Percentiles rank a stretch among this genome's conserved stretches.
phyloP scores from a whole-genome alignment of 2,329 filamentous ascomycete genomes.

The Capronia epimyces region DNA sequence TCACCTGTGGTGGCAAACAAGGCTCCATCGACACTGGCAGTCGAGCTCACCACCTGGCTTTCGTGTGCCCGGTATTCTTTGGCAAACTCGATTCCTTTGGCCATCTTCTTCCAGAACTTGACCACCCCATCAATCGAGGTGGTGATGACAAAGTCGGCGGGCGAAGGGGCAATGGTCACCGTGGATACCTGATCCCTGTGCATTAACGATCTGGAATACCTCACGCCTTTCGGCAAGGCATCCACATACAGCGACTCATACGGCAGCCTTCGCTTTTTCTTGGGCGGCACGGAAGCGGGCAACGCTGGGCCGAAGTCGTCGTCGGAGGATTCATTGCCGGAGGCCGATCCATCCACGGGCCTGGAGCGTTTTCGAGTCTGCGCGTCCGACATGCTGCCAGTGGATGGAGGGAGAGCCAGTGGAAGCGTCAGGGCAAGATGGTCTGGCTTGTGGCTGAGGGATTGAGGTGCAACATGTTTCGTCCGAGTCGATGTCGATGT shows the following conservation, averaged over 20 bases:
- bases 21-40: constrained; percentile 79
- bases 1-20: constrained; percentile 84
- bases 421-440: not conserved
- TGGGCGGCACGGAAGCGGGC: constrained; percentile 69
- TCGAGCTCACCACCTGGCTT: constrained; percentile 77
- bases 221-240: constrained; percentile 71
- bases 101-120: constrained; percentile 98
- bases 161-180: constrained; percentile 71
- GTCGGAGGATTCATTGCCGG: constrained; percentile 58
- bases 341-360: constrained; percentile 2
- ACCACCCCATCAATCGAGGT: constrained; percentile 91
- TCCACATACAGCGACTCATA: constrained; percentile 95
- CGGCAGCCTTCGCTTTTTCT: constrained; percentile 87
- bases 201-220: constrained; percentile 96
- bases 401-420: not conserved
- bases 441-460: not conserved
- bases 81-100: constrained; percentile 87
- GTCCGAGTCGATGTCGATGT: not conserved
- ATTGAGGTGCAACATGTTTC: not conserved
- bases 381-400: constrained; percentile 15
- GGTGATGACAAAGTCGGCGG: constrained; percentile 92
- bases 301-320: constrained; percentile 91
- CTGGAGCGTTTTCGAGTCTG: constrained; percentile 18
- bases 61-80: constrained; percentile 94
- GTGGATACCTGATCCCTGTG: constrained; percentile 93